phyloP scores from a whole-genome alignment of 2,329 filamentous ascomycete genomes.

The Trichophyton rubrum region DNA sequence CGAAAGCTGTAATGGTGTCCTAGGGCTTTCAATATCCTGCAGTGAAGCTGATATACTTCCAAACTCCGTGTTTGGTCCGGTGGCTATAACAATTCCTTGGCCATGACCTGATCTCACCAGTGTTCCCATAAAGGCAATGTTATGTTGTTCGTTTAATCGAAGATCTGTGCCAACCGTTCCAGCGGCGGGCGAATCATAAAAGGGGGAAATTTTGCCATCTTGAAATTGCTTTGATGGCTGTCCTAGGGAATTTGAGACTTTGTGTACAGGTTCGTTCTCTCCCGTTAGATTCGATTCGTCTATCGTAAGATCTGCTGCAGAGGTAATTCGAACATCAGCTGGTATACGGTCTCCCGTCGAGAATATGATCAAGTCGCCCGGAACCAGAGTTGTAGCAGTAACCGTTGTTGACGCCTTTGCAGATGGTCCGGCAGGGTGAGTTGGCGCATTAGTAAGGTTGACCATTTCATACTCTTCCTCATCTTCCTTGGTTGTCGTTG shows the following conservation, averaged over 20 bases:
- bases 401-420: constrained; percentile 74
- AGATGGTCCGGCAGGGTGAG: constrained; percentile 47
- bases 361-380: constrained; percentile 85
- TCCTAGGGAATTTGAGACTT: constrained; percentile 53
- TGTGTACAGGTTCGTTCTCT: constrained; percentile 83
- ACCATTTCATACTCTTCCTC: constrained; percentile 39
- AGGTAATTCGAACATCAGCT: constrained; percentile 87
- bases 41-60: constrained; percentile 91
- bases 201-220: constrained; percentile 31
- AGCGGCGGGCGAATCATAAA: constrained; percentile 46
- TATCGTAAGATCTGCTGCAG: constrained; percentile 78
- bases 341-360: constrained; percentile 93
- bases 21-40: constrained; percentile 85
- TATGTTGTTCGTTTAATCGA: constrained; percentile 61
- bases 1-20: constrained; percentile 83
- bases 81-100: constrained; percentile 93
- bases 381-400: constrained; percentile 74
- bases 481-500: constrained; percentile 14
- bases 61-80: constrained; percentile 86
- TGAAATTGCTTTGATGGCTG: constrained; percentile 22
- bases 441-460: constrained; percentile 33
- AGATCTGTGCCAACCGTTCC: constrained; percentile 53
- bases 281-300: constrained; percentile 95
- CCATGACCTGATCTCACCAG: constrained; percentile 89
- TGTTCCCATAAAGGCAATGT: constrained; percentile 97